phyloP scores from a whole-genome alignment of 1,139 yeast species.

The Kodamaea alishanica region DNA sequence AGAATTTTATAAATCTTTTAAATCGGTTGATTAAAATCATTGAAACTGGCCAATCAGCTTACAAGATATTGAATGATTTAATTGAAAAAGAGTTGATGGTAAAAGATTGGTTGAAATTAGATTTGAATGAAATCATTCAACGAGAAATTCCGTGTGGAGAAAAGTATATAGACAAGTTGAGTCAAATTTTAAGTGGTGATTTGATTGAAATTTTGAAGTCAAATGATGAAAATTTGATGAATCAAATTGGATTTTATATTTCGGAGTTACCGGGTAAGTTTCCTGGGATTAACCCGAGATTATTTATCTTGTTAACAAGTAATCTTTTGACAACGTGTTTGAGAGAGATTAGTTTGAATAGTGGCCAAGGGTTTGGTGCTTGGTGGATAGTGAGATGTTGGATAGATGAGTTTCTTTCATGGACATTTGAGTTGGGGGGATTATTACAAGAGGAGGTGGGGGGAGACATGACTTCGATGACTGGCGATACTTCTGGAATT shows the following conservation, averaged over 20 bases:
- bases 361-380: constrained; percentile 63
- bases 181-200: constrained; percentile 41
- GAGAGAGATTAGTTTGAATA: constrained; percentile 56
- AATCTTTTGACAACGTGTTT: constrained; percentile 62
- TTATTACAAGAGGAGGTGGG: constrained; percentile 41
- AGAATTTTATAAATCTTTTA: constrained; percentile 53
- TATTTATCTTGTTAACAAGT: constrained; percentile 53
- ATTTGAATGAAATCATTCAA: constrained; percentile 46
- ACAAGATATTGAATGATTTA: constrained; percentile 45
- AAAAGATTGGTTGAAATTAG: constrained; percentile 57
- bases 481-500: neutral
- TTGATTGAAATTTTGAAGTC: constrained; percentile 34
- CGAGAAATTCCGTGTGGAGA: constrained; percentile 56
- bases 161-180: constrained; percentile 28
- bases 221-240: constrained; percentile 14
- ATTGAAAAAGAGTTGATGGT: constrained; percentile 52
- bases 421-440: constrained; percentile 71
- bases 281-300: constrained; percentile 49
- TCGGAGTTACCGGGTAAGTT: constrained; percentile 46
- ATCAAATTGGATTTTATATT: constrained; percentile 24
- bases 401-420: constrained; percentile 69
- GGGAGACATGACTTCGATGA: neutral
- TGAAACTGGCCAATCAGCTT: constrained; percentile 57
- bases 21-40: constrained; percentile 56
- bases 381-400: constrained; percentile 82